Conservation (phyloP, 257 asterid genomes). For the Salvia miltiorrhiza region DNA sequence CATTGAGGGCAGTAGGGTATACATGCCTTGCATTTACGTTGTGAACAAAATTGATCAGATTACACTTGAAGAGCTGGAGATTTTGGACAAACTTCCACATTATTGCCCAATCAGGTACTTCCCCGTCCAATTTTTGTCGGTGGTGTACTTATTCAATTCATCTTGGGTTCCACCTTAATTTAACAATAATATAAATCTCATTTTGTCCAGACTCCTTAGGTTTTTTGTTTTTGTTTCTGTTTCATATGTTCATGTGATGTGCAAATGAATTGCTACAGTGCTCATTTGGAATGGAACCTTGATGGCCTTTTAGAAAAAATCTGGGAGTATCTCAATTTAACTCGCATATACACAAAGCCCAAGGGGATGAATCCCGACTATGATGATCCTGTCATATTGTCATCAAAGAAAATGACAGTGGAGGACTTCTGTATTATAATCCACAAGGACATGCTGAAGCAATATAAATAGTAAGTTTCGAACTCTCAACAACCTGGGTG, state of each 20-base stretch:
- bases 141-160: background rate
- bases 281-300: conserved; percentile 98
- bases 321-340: conserved; percentile 90
- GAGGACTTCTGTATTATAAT: conserved; percentile 91
- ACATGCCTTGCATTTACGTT: conserved; percentile 93
- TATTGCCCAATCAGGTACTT: conserved; percentile 92
- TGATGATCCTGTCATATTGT: conserved; percentile 93
- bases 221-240: background rate
- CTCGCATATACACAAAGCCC: conserved; percentile 98
- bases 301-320: conserved; percentile 93
- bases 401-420: conserved; percentile 79
- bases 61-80: conserved; percentile 96
- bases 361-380: conserved; percentile 99
- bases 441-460: conserved; percentile 97
- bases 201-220: background rate
- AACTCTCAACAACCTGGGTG: background rate
- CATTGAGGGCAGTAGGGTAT: conserved; percentile 94
- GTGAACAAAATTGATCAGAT: conserved; percentile 96
- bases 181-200: background rate
- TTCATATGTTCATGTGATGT: conserved; percentile 12
- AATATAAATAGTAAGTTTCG: conserved; percentile 76
- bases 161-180: background rate
- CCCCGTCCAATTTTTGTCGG: background rate
- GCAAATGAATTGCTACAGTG: conserved; percentile 45
- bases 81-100: conserved; percentile 94